These are phyloP conservation scores for Infundibulicybe gibba DNA, from an alignment of 768 basidiomycete species.

Conservation along the genomic window DNA sequence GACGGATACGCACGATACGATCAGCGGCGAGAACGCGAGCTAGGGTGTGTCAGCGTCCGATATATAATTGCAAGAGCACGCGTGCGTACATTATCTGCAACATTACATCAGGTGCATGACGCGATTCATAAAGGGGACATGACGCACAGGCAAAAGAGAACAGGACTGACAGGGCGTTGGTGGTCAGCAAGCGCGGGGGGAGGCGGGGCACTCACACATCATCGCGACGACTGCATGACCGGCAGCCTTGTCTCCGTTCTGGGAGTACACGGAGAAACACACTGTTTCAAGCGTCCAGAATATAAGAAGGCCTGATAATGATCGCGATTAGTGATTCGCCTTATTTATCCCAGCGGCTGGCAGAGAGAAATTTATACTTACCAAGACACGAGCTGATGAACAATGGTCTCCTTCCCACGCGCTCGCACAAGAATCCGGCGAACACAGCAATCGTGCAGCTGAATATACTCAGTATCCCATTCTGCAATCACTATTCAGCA, in stretches of 20 bases:
- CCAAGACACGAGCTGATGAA: conserved; percentile 46
- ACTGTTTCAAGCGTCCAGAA: conserved; percentile 58
- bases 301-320: conserved; percentile 37
- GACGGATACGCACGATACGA: conserved; percentile 19
- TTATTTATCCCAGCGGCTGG: conserved; percentile 7
- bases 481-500: conserved; percentile 23
- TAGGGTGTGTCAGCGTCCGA: background rate
- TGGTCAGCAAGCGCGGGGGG: background rate
- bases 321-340: conserved; percentile 1
- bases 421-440: conserved; percentile 46
- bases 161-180: conserved; percentile 9
- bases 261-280: conserved; percentile 35
- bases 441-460: conserved; percentile 51
- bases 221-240: conserved; percentile 55
- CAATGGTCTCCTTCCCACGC: conserved; percentile 43
- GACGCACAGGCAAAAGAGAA: conserved; percentile 26
- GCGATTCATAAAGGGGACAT: too few relatives aligned
- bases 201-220: conserved; percentile 11
- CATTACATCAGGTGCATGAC: too few relatives aligned
- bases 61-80: background rate
- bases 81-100: conserved; percentile 18
- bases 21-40: conserved; percentile 28
- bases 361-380: conserved; percentile 12
- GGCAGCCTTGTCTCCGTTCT: conserved; percentile 33
- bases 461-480: conserved; percentile 51